Evolutionary conservation across 345 rosid species (phyloP), one percentile per base, ranked within the genome.

Genomic region (Rubroshorea leprosula): DNA sequence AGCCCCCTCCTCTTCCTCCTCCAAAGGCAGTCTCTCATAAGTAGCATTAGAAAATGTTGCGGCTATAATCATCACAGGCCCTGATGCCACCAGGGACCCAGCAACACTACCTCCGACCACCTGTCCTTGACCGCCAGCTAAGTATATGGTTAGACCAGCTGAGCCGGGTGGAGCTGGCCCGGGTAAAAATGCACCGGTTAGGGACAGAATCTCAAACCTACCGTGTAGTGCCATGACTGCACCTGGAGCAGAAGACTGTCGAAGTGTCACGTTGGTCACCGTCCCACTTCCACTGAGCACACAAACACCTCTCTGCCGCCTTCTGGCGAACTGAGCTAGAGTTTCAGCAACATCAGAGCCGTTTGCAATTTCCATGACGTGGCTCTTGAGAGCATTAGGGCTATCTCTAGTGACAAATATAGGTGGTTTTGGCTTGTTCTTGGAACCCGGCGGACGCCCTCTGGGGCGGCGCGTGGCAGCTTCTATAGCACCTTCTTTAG

Each of bases 361-460:
- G 26, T 60, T 80, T 27, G 83, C 72, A 16, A 83, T 76, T 61
- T 83, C 89, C 83, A 83, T 74, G 25, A 83, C 83, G 68, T 83
- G 89, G 55, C 85, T 80, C 51, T 69, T 76, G 44, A 83, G 83
- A 24, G 89, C 84, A 53, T 80, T 83, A 52, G 86, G 89, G 67
- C 86, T 80, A 44, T 83, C 89, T 46, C 89, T 74, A 1, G 89
- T 83, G 62, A 83, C 82, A 22, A 83, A 83, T 23, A 83, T 83
- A 8, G 89, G 89, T n/a, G 89, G 86, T 51, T 76, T 77, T 15
- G 81, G 76, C 61, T 70, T 77, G 71, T 77, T 77, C 70, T 83
- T 83, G 49, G 89, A 83, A 48, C 81, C 81, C 45, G 81, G 58
- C n/a, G 81, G 81, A 7, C 86, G 78, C 17, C 89, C 89, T 51